A percentile compares a stretch with the other conserved stretches of the same genome.
Conservation (phyloP, 345 rosid genomes). For the Isatis tinctoria region DNA sequence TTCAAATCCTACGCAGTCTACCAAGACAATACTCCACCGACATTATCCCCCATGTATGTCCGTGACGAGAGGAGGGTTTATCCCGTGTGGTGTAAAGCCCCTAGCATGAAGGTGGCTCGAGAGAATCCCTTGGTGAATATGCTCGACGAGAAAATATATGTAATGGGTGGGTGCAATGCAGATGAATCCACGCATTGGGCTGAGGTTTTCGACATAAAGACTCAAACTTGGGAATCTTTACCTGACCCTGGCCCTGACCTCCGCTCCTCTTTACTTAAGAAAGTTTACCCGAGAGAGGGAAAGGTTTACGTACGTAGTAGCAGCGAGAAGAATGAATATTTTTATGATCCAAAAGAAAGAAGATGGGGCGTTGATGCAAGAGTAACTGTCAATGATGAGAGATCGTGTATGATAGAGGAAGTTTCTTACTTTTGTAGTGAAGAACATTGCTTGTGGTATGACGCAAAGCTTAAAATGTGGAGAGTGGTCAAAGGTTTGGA, state of each 20-base stretch:
- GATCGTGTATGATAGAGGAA: neutral
- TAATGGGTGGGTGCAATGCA: neutral
- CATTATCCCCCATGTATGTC: too few species aligned
- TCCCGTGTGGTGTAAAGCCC: too few species aligned
- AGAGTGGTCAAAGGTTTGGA: neutral
- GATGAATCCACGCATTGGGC: neutral
- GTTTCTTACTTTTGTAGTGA: neutral
- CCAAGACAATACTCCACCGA: too few species aligned
- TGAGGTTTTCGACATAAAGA: neutral
- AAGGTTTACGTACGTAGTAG: neutral
- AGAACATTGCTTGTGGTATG: too few species aligned
- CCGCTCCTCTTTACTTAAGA: neutral
- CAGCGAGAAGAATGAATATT: neutral
- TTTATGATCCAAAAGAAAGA: neutral
- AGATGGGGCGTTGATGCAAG: neutral
- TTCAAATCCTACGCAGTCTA: too few species aligned
- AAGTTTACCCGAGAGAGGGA: neutral
- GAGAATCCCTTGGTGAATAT: too few species aligned
- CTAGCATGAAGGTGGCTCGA: too few species aligned
- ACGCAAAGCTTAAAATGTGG: neutral
- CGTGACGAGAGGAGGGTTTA: too few species aligned
- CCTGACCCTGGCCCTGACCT: neutral
- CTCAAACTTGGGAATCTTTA: neutral
- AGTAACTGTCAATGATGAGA: neutral
- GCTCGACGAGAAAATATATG: neutral